Percentiles rank a stretch among this genome's conserved stretches.
These are phyloP conservation scores for Gossypium longicalyx DNA, from an alignment of 345 rosid genomes.

Conservation along the genomic window DNA sequence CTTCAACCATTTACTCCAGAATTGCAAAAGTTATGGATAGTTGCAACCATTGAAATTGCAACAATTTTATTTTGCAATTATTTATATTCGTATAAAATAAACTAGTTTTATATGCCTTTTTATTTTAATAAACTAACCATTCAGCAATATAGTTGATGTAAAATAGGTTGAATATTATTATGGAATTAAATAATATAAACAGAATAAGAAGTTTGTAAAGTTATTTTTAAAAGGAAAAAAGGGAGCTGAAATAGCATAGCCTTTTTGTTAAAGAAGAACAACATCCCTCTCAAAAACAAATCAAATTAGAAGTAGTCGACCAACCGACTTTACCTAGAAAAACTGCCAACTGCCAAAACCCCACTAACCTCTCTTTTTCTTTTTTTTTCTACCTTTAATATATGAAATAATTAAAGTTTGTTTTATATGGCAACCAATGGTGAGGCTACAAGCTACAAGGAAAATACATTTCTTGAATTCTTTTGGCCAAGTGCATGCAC, in stretches of 20 bases:
- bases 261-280: too few species aligned
- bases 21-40: not conserved
- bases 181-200: too few species aligned
- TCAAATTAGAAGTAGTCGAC: not conserved
- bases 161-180: too few species aligned
- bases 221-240: too few species aligned
- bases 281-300: too few species aligned
- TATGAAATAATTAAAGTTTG: not conserved
- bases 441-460: conserved; percentile 22
- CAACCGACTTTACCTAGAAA: conserved; percentile 39
- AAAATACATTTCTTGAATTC: not conserved
- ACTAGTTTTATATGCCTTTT: not conserved
- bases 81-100: not conserved
- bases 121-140: too few species aligned
- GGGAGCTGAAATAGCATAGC: too few species aligned
- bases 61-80: not conserved
- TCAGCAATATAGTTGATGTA: too few species aligned
- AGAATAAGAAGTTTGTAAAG: too few species aligned
- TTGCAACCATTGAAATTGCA: not conserved
- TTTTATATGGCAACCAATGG: conserved; percentile 4
- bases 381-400: not conserved
- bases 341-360: conserved; percentile 30
- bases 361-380: conserved; percentile 5
- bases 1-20: not conserved
- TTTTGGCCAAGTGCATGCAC: conserved; percentile 9